A percentile compares a stretch with the other conserved stretches of the same genome.
Evolutionary conservation across 345 rosid species (phyloP).

Genomic region (Turritis glabra): DNA sequence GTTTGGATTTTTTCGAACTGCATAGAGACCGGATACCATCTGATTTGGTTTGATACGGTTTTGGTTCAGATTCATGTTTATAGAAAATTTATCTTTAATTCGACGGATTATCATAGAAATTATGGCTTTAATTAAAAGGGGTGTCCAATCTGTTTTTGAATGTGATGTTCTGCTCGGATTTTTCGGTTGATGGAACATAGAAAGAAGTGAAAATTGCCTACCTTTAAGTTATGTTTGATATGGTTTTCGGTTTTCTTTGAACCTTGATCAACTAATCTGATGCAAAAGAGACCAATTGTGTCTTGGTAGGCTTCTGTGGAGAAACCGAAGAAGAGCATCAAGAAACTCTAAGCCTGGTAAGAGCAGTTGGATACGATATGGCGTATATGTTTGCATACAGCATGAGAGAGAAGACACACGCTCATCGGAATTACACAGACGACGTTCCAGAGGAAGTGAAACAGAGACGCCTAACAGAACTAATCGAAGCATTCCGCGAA

Average conservation of each 20-base stretch:
- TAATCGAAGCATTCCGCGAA: slow-evolving; percentile 73
- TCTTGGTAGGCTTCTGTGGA: slow-evolving; percentile 75
- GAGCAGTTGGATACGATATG: slow-evolving; percentile 81
- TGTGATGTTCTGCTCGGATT: too few species aligned
- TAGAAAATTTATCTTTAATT: too few species aligned
- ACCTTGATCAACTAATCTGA: neutral
- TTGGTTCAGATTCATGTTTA: too few species aligned
- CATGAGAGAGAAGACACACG: slow-evolving; percentile 95
- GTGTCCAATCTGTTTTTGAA: too few species aligned
- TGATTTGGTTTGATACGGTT: too few species aligned
- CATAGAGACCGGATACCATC: too few species aligned
- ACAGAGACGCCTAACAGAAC: slow-evolving; percentile 83
- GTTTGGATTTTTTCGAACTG: too few species aligned
- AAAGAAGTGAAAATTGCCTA: too few species aligned
- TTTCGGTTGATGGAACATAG: neutral
- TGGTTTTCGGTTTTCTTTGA: neutral
- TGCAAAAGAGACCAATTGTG: neutral
- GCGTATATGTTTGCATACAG: slow-evolving; percentile 99
- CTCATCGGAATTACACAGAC: slow-evolving; percentile 71
- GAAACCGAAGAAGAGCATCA: slow-evolving; percentile 91
- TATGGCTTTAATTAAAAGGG: too few species aligned
- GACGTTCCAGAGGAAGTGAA: slow-evolving; percentile 85
- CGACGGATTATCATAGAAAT: too few species aligned
- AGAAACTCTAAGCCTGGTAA: slow-evolving; percentile 70
- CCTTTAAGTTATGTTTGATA: neutral